Evolutionary conservation across 73 alveolate genomes (phyloP).

Genomic region (Paramecium caudatum): DNA sequence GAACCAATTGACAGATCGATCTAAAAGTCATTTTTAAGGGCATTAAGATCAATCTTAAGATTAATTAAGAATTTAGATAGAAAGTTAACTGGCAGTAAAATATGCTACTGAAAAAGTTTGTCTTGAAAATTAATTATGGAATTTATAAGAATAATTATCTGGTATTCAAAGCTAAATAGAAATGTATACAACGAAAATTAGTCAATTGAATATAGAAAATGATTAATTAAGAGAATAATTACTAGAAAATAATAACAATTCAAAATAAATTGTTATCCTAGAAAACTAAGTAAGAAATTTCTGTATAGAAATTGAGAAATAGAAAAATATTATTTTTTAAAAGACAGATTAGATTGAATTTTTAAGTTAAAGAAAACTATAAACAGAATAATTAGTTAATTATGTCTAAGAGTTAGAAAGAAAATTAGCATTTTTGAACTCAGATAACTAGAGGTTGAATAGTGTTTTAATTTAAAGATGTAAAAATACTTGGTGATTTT

Average conservation of each 20-base stretch:
- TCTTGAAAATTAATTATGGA: conserved; percentile 31
- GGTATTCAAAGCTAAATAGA: conserved; percentile 13
- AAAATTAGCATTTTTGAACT: background rate
- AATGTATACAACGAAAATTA: background rate
- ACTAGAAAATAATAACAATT: conserved; percentile 1
- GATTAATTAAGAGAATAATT: conserved; percentile 53
- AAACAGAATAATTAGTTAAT: conserved; percentile 39
- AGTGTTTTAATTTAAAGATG: background rate
- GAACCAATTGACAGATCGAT: background rate
- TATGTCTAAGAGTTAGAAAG: conserved; percentile 25
- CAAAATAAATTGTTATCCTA: background rate
- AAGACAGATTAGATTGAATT: conserved; percentile 26
- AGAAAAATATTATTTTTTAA: background rate
- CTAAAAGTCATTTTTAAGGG: background rate
- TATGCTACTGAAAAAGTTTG: conserved; percentile 22
- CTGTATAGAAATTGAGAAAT: conserved; percentile 9
- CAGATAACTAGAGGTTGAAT: conserved; percentile 23
- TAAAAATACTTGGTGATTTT: background rate
- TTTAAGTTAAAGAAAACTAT: background rate
- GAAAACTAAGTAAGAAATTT: background rate
- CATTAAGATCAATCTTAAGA: background rate
- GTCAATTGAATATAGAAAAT: conserved; percentile 26
- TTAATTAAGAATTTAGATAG: conserved; percentile 1
- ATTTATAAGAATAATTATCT: background rate
- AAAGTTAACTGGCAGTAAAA: conserved; percentile 36